Conservation (phyloP, 2,329 filamentous ascomycete genomes). For the Neofusicoccum ribis region DNA sequence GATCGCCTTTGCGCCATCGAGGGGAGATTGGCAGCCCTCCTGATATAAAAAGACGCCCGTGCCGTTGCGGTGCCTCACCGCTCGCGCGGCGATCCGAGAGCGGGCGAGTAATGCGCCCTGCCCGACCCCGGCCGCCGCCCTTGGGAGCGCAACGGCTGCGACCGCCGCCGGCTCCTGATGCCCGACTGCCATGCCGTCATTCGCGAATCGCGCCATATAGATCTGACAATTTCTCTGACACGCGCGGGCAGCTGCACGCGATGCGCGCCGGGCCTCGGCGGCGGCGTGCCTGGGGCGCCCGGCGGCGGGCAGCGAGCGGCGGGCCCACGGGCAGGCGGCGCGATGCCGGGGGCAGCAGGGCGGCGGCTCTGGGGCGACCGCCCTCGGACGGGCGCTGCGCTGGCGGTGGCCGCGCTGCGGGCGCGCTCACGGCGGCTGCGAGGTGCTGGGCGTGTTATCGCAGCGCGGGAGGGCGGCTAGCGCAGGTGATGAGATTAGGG, state of each 20-base stretch:
- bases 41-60: constrained; percentile 7
- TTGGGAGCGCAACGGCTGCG: constrained; percentile 8
- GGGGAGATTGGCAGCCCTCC: constrained; percentile 15
- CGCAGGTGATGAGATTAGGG: no score
- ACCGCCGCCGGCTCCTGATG: constrained; percentile 2
- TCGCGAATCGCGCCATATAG: constrained; percentile 10
- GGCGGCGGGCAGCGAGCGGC: not conserved
- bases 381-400: no score
- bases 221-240: constrained; percentile 10
- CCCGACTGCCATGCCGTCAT: constrained; percentile 18
- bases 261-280: constrained; percentile 8
- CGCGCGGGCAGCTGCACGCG: constrained; percentile 9
- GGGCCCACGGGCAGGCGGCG: no score
- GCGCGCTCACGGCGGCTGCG: no score
- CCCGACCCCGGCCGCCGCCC: not conserved
- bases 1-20: constrained; percentile 17
- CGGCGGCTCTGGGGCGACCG: no score
- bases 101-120: constrained; percentile 7
- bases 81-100: constrained; percentile 10
- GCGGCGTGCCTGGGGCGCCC: not conserved
- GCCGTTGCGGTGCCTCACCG: constrained; percentile 15
- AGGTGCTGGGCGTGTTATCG: no score
- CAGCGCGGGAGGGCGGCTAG: no score
- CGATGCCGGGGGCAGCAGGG: no score
- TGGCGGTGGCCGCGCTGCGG: no score